Evolutionary conservation across 208 protist genomes (phyloP).

Genomic region (Vickermania spadyakhi): DNA sequence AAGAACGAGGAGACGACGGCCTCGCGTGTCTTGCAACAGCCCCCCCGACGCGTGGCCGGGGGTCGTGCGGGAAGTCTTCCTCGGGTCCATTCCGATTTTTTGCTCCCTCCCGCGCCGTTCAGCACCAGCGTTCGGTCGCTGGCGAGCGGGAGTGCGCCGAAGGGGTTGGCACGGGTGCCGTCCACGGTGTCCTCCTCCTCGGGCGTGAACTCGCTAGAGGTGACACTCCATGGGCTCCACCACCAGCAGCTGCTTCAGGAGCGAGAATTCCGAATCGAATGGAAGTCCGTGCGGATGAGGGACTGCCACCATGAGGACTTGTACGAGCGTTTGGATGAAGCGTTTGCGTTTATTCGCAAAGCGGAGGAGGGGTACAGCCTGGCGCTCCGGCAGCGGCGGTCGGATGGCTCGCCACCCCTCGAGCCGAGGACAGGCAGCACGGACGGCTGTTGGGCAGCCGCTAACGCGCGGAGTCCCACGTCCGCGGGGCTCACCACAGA

Average conservation of each 20-base stretch:
- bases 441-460: too few relatives aligned
- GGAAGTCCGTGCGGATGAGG: constrained; percentile 51
- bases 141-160: too few relatives aligned
- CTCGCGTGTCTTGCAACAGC: neutral
- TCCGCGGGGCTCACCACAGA: too few relatives aligned
- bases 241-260: neutral
- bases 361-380: constrained; percentile 7
- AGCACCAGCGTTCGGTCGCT: neutral
- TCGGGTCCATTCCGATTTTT: too few relatives aligned
- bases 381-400: neutral
- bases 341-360: constrained; percentile 57
- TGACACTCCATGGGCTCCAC: too few relatives aligned
- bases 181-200: neutral
- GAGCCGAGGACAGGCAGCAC: too few relatives aligned
- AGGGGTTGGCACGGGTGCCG: too few relatives aligned
- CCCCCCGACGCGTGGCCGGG: too few relatives aligned
- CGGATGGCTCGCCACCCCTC: too few relatives aligned
- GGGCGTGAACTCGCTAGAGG: neutral
- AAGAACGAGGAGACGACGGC: neutral
- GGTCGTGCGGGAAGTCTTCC: too few relatives aligned
- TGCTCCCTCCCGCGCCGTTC: neutral
- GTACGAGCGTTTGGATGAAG: constrained; percentile 31
- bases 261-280: constrained; percentile 1
- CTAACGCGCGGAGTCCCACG: too few relatives aligned
- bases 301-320: constrained; percentile 66